A percentile compares a stretch with the other conserved stretches of the same genome.
Evolutionary conservation across 805 yeast species (phyloP).

Genomic region (Jamesozyma lodderae): DNA sequence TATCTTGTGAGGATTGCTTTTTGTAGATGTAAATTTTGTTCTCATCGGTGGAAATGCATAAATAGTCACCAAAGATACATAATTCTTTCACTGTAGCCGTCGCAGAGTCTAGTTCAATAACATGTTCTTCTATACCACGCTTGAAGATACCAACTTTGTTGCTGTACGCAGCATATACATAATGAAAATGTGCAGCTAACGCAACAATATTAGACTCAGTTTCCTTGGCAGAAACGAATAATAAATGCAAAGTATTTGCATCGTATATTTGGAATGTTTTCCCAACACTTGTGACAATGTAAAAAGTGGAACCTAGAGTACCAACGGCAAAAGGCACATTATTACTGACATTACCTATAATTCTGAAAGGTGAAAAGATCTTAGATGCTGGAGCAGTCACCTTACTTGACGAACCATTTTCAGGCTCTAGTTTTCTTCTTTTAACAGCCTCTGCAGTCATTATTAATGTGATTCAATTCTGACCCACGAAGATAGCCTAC

Average conservation of each 20-base stretch:
- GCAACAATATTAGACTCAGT: constrained; percentile 62
- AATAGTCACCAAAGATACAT: constrained; percentile 66
- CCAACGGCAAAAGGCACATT: constrained; percentile 81
- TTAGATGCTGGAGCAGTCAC: constrained; percentile 33
- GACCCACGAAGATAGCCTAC: too few species aligned
- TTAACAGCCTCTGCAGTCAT: constrained; percentile 7
- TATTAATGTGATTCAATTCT: too few species aligned
- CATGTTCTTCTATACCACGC: constrained; percentile 57
- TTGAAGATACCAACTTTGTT: constrained; percentile 66
- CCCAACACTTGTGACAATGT: constrained; percentile 85
- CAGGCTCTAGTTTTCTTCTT: constrained; percentile 13
- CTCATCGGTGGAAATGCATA: constrained; percentile 46
- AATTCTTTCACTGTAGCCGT: constrained; percentile 39
- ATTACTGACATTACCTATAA: constrained; percentile 85
- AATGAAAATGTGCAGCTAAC: constrained; percentile 72
- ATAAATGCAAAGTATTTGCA: constrained; percentile 71
- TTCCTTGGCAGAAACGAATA: constrained; percentile 78
- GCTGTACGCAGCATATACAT: constrained; percentile 70
- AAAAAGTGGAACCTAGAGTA: constrained; percentile 77
- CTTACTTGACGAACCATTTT: not conserved
- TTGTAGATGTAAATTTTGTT: constrained; percentile 47
- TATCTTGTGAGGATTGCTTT: constrained; percentile 30
- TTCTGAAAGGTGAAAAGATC: constrained; percentile 80
- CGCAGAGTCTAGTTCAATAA: constrained; percentile 30
- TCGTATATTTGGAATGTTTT: constrained; percentile 87